phyloP scores from a whole-genome alignment of 345 rosid species.

The Acer campestre region DNA sequence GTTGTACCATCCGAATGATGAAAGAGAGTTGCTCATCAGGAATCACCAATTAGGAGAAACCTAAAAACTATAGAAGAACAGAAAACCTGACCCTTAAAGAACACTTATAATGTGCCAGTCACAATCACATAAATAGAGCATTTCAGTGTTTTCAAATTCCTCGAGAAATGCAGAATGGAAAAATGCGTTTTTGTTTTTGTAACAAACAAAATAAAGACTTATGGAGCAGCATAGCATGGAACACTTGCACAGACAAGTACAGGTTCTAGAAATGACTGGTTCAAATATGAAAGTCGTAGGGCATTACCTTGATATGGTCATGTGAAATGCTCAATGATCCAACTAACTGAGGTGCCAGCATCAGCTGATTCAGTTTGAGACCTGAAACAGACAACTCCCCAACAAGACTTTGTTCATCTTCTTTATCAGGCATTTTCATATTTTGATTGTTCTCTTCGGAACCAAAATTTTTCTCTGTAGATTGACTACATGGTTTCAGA shows the following conservation, averaged over 20 bases:
- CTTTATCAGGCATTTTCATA: slow-evolving; percentile 32
- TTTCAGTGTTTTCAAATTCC: slow-evolving; percentile 6
- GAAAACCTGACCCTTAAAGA: neutral
- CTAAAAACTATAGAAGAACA: neutral
- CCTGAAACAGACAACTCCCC: slow-evolving; percentile 89
- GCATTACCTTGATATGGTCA: slow-evolving; percentile 69
- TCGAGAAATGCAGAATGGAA: neutral
- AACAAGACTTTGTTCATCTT: slow-evolving; percentile 49
- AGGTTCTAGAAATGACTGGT: neutral
- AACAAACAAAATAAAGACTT: neutral
- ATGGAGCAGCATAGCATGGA: neutral
- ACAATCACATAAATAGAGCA: slow-evolving; percentile 12
- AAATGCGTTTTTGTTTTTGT: neutral
- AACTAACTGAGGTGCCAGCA: slow-evolving; percentile 86
- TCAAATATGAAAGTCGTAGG: slow-evolving; percentile 17
- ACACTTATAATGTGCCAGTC: neutral
- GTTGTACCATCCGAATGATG: neutral
- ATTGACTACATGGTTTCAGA: slow-evolving; percentile 36
- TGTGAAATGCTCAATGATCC: slow-evolving; percentile 81
- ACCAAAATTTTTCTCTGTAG: slow-evolving; percentile 32
- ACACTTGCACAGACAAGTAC: neutral
- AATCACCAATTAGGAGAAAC: neutral
- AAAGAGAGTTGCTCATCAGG: slow-evolving; percentile 3
- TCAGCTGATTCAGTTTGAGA: slow-evolving; percentile 89
- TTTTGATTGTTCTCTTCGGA: slow-evolving; percentile 34